Evolutionary conservation across 2,329 filamentous ascomycete genomes (phyloP).

Genomic region (Verticillium albo-atrum): DNA sequence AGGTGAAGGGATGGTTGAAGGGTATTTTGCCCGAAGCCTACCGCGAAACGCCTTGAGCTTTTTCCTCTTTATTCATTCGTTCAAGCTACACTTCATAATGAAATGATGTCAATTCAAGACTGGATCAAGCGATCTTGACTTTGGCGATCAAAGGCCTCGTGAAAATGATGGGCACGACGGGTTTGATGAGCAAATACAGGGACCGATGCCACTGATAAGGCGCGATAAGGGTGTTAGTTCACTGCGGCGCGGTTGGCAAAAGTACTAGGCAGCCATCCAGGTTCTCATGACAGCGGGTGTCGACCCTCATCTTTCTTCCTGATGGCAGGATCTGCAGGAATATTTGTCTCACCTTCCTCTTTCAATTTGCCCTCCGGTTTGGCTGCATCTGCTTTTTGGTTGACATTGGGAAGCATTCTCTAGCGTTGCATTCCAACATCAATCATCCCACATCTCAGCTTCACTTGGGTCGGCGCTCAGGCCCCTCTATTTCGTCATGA

Average conservation of each 20-base stretch:
- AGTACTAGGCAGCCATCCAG: constrained; percentile 11
- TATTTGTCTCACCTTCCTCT: neutral
- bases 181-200: neutral
- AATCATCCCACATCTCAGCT: neutral
- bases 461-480: neutral
- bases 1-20: constrained; percentile 29
- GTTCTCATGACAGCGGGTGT: constrained; percentile 2
- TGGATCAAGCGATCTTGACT: no score
- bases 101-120: no score
- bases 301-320: neutral
- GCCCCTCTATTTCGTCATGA: neutral
- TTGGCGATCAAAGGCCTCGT: neutral
- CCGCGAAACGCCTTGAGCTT: neutral
- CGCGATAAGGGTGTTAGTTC: neutral
- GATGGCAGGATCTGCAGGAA: neutral
- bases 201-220: neutral
- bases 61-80: no score
- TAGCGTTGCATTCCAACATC: neutral
- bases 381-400: neutral
- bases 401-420: neutral
- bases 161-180: neutral
- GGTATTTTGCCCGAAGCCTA: constrained; percentile 23
- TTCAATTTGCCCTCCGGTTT: neutral
- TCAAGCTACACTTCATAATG: no score
- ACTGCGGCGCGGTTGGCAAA: neutral